Evolutionary conservation across 768 basidiomycete species (phyloP), one percentile per base, ranked within the genome.

Genomic region (Psilocybe subaeruginosa): DNA sequence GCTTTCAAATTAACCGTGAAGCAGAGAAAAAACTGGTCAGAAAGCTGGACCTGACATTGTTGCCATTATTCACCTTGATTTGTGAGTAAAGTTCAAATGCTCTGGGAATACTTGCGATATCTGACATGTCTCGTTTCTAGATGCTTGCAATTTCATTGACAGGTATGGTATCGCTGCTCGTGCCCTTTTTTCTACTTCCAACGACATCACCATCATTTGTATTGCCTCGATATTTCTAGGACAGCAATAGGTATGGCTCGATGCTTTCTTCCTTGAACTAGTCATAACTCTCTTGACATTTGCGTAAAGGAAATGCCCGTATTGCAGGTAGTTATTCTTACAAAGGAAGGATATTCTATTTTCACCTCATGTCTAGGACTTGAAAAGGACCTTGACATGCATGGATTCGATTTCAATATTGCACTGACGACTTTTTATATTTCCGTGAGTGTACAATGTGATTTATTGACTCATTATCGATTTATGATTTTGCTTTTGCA

Each of bases 391-490:
- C 71, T 81, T 1, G 75, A 76, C 5, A 76, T 80, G 76, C 59
- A 68, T 11, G 78, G 78, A 1, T 73, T 71, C 35, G 78, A 81
- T 64, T 76, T 78, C 49, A 80, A 81, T 62, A 74, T 74, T 31
- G 74, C 76, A 2, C 61, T 81, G 16, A 80, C 79, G 0, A 61
- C 78, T 8, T 80, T 80, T 69, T 81, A 80, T 58, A 60, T 77
- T 39, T 74, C 74, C 19, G 78, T 80, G 58, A 23, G 67, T 59
- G 4, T 45, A 51, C n/a, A 46, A 46, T 49, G 7, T 6, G 16
- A 33, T 39, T 11, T 14, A 8, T 23, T 45, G 27, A 49, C 37
- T 52, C 8, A 58, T 29, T 12, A 16, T 27, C 31, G 2, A 23
- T 23, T 23, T 23, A 23, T 23, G 23, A 23, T 45, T 46, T 46